A percentile compares a stretch with the other conserved stretches of the same genome.
These are phyloP conservation scores for Hansenula anomala DNA, from an alignment of 1,139 yeast species.

Conservation along the genomic window DNA sequence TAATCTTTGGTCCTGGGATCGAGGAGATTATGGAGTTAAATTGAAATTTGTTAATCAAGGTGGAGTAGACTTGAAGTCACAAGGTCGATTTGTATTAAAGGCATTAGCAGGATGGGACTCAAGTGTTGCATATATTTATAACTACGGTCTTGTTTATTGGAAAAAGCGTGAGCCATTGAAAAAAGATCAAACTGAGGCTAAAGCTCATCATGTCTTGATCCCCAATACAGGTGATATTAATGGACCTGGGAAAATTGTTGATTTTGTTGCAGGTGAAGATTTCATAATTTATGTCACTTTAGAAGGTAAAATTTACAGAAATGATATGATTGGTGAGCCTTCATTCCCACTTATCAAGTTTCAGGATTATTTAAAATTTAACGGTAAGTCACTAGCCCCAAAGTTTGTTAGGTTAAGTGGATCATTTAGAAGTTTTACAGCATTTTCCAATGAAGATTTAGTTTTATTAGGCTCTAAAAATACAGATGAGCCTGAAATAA, in stretches of 20 bases:
- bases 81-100: slow-evolving; percentile 33
- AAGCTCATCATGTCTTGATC: slow-evolving; percentile 38
- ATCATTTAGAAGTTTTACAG: slow-evolving; percentile 45
- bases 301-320: slow-evolving; percentile 41
- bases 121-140: slow-evolving; percentile 45
- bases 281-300: slow-evolving; percentile 45
- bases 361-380: slow-evolving; percentile 3
- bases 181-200: slow-evolving; percentile 23
- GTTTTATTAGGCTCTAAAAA: slow-evolving; percentile 40
- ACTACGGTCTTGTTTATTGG: slow-evolving; percentile 62
- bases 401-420: slow-evolving; percentile 45
- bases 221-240: slow-evolving; percentile 32
- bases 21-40: slow-evolving; percentile 41
- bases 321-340: slow-evolving; percentile 24
- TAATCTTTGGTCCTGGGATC: slow-evolving; percentile 62
- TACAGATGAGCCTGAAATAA: slow-evolving; percentile 15
- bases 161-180: slow-evolving; percentile 35
- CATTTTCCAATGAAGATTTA: slow-evolving; percentile 47
- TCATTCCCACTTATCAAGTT: slow-evolving; percentile 23
- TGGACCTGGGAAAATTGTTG: slow-evolving; percentile 38
- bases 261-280: slow-evolving; percentile 52
- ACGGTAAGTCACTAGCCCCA: slow-evolving; percentile 10
- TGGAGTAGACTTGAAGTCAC: slow-evolving; percentile 4
- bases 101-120: slow-evolving; percentile 70
- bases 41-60: slow-evolving; percentile 33